Evolutionary conservation across 306 rosid genomes (phyloP).

Genomic region (Cyamopsis tetragonoloba): DNA sequence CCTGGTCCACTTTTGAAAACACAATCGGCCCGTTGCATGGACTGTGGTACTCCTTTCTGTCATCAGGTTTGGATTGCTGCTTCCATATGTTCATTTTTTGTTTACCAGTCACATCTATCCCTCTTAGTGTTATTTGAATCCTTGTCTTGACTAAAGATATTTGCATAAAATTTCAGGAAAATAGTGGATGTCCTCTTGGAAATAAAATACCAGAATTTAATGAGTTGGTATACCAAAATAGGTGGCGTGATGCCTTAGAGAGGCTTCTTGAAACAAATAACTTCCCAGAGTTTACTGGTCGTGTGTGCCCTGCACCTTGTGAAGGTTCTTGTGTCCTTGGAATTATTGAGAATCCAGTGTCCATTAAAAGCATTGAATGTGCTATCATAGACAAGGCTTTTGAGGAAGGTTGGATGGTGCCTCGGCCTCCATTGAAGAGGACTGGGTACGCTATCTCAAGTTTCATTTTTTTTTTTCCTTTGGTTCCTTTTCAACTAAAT

Average conservation of each 20-base stretch:
- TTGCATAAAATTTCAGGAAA: conserved; percentile 59
- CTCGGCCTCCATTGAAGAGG: conserved; percentile 80
- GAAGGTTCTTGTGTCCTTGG: conserved; percentile 94
- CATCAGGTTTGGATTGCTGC: conserved; percentile 62
- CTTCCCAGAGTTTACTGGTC: conserved; percentile 98
- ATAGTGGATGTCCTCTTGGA: conserved; percentile 97
- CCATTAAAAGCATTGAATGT: conserved; percentile 94
- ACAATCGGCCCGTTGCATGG: conserved; percentile 99
- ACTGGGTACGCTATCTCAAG: conserved; percentile 58
- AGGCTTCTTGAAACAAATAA: conserved; percentile 97
- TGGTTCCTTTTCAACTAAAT: conserved; percentile 8
- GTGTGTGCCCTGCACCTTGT: conserved; percentile 99
- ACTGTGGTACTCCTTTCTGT: conserved; percentile 99
- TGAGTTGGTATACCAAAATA: conserved; percentile 88
- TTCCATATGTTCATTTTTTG: background rate
- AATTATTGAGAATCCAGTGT: conserved; percentile 78
- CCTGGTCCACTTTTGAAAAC: conserved; percentile 95
- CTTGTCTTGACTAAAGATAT: background rate
- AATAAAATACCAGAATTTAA: conserved; percentile 97
- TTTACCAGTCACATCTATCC: background rate
- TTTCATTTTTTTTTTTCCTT: background rate
- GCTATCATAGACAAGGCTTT: conserved; percentile 98
- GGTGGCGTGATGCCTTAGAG: conserved; percentile 94
- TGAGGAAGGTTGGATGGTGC: conserved; percentile 99
- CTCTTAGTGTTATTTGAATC: background rate